Evolutionary conservation across 1,139 yeast species (phyloP), one percentile per base, ranked within the genome.

Genomic region (Nadsonia commutata): DNA sequence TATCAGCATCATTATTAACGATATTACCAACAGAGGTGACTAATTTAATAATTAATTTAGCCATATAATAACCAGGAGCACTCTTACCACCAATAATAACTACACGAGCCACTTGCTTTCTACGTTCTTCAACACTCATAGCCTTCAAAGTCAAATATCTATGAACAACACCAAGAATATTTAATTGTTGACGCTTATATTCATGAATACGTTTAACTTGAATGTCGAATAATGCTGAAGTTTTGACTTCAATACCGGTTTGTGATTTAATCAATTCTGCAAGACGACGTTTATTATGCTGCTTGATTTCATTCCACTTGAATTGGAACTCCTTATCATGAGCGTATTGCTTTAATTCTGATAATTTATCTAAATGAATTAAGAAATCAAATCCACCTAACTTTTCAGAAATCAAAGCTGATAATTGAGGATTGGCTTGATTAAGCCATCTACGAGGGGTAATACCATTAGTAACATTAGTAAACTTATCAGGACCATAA

Each of bases 381-480:
- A 86, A 68, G 60, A 69, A 86, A 33, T 72, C 74, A 57, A 80
- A 80, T 50, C 78, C 76, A 50, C 79, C 76, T 46, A 86, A 69
- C 53, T 77, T 78, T 45, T 77, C 72, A 39, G 84, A 71, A 57
- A 86, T 88, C 52, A 88, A 70, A 19, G 65, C 68, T 20, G 94
- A 75, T 56, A 86, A 70, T 52, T 69, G 69, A 17, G 96, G 96
- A 62, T 86, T 88, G 42, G 95, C 95, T 66, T 86, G 95, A 60
- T 78, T 78, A 60, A 86, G 72, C 97, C 97, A 86, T 66, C 96
- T 79, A 69, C 97, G 78, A 53, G 96, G 96, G 3, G 96, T 88
- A 56, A 86, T 78, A 66, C 96, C 96, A 62, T 88, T 88, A 43
- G 97, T 86, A 48, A 86, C 95, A 57, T 86, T 86, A 48, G 84